Evolutionary conservation across 202 grass and related monocot species (phyloP).

Genomic region (Schoenoplectus tabernaemontani): DNA sequence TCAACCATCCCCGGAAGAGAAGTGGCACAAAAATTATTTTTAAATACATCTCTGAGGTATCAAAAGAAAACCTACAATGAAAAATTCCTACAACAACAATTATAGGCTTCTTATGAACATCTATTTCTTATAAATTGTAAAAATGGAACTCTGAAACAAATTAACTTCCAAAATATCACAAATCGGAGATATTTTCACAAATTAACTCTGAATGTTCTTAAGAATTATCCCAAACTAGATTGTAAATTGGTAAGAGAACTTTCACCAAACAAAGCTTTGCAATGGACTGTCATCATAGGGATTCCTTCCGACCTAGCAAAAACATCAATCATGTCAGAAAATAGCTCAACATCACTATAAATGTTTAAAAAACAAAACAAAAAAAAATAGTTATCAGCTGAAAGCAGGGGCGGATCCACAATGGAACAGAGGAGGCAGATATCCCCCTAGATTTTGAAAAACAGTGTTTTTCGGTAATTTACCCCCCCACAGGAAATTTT

Average conservation of each 20-base stretch:
- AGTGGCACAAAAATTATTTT: background rate
- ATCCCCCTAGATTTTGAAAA: too few species aligned
- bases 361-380: too few species aligned
- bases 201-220: background rate
- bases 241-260: constrained; percentile 32
- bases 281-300: constrained; percentile 55
- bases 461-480: too few species aligned
- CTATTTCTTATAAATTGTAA: background rate
- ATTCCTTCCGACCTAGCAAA: constrained; percentile 65
- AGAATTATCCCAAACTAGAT: background rate
- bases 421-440: too few species aligned
- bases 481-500: too few species aligned
- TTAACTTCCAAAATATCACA: background rate
- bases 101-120: background rate
- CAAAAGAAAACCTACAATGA: too few species aligned
- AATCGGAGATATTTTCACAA: too few species aligned
- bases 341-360: too few species aligned
- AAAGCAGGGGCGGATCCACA: too few species aligned
- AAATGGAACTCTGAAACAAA: background rate
- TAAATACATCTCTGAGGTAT: too few species aligned
- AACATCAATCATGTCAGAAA: constrained; percentile 93
- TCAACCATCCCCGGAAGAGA: constrained; percentile 60
- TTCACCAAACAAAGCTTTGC: constrained; percentile 84
- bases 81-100: too few species aligned
- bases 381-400: too few species aligned